Evolutionary conservation across 352 stramenopile species (phyloP), one percentile per base, ranked within the genome.

Genomic region (Globisporangium orthogonon): DNA sequence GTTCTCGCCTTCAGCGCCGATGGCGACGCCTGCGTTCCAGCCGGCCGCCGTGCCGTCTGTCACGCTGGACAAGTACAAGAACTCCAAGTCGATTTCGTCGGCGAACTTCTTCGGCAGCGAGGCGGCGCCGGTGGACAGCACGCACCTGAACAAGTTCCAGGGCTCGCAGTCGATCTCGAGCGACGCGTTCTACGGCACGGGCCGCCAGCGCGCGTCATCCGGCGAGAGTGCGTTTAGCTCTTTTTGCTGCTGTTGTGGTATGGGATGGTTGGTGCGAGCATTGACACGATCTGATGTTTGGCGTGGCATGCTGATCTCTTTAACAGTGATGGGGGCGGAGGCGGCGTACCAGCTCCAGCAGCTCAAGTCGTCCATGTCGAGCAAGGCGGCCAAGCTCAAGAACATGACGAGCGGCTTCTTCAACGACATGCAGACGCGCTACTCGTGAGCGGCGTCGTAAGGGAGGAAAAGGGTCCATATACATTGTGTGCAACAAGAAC

Each of bases 51-150:
- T 69, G 3, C 46, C 63, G 4, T 50, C 72, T 1, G 79, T 78
- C n/a, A 89, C 76, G n/a, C 62, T 95, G 49, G 70, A 96, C 70
- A 96, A 96, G 64, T 96, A 95, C 72, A 95, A 95, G 66, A 96
- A 96, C 51, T 83, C 86, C 60, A 96, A 96, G 62, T 93, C 83
- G 2, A 96, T 96, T 52, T 95, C 85, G 23, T 96, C 87, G 9
- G 86, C 90, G 58, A 94, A 96, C 40, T 95, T 94, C 60, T 96
- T 96, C 57, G 84, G 82, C 6, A 72, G 76, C 28, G 87, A 95
- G 52, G 60, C 69, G 5, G 57, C 64, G 13, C 60, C 78, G 5
- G 76, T 74, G 29, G 83, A 94, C 60, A 79, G 56, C 6, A 74
- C 75, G 45, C 72, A 90, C 30, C 58, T 95, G 46, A 73, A 79